Conservation (phyloP, 2,329 filamentous ascomycete genomes). For the Endocalyx cinctus region DNA sequence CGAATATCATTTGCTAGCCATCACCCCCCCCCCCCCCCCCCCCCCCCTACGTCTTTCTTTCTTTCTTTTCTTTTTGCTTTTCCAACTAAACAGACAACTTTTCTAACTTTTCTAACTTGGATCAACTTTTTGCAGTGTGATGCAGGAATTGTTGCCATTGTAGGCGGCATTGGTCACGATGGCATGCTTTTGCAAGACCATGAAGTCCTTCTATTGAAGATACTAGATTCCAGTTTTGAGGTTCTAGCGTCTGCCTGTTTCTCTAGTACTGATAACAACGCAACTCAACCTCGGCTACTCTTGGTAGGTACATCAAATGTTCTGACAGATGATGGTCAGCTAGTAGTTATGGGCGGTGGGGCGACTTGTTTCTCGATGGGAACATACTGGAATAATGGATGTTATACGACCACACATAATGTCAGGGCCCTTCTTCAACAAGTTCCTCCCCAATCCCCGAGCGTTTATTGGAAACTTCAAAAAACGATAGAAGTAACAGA, state of each 20-base stretch:
- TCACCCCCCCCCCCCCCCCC: too few species aligned
- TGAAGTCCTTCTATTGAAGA: constrained; percentile 45
- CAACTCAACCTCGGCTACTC: constrained; percentile 48
- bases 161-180: constrained; percentile 40
- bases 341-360: constrained; percentile 71
- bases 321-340: constrained; percentile 37
- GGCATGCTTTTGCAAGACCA: constrained; percentile 39
- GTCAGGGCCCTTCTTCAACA: neutral
- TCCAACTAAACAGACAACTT: too few species aligned
- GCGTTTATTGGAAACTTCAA: constrained; percentile 11
- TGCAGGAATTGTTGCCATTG: constrained; percentile 29
- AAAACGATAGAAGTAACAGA: constrained; percentile 16
- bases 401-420: constrained; percentile 16
- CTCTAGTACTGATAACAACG: neutral
- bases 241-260: constrained; percentile 18
- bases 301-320: constrained; percentile 64
- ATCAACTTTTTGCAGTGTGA: too few species aligned
- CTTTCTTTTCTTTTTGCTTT: too few species aligned
- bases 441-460: neutral
- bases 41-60: too few species aligned
- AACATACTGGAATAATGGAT: constrained; percentile 70
- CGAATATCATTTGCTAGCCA: too few species aligned
- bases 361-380: constrained; percentile 90
- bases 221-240: constrained; percentile 23
- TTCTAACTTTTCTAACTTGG: too few species aligned